Base-by-base conservation (phyloP, 2,329 filamentous ascomycete species). In the Aspergillus sp. region DNA sequence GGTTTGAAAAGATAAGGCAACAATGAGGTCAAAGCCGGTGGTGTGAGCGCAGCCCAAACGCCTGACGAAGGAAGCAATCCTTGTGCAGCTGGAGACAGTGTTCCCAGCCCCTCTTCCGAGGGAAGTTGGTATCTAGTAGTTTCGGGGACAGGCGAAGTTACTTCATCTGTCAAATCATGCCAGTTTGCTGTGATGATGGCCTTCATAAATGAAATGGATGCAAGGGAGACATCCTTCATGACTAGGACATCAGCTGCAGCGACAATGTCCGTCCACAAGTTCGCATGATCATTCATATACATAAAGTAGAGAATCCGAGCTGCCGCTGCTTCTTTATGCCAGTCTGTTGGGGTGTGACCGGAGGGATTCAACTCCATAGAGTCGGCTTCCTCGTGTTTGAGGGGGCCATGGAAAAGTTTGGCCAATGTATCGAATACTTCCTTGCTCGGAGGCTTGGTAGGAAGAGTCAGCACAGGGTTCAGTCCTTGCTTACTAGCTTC, bases 1-100 rank as follows among this genome's bases (percentile, higher is more conserved):
- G 78, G 77, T 42, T 74, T 76, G 43, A 82, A 71, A 2, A 83
- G 65, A 52, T 76, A 80, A 0, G 79, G 78, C 0, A 82, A 59
- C 1, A 81, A 67, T 2, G 69, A 69, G 41, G 66, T 74, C 45
- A 72, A 65, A 37, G 69, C 76, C 38, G 66, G 73, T 0, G 77
- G 76, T 3, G 74, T 70, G 11, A 81, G 66, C 7, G 80, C 67
- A 1, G 77, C 69, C 53, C 75, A 72, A 19, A 74, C 57, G 2
- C 78, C 78, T 4, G 72, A 62, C 4, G 56, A 47, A 12, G 69
- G 68, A n/a, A 71, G 61, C 5, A 57, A 46, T 11, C 64, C 66
- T 47, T 60, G 60, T 5, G 53, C 39, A 32, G 64, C 54, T 5
- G 66, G 64, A 31, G 64, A 65, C 27, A 69, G 41, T 12, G 67